These are phyloP conservation scores for Metarhizium robertsii DNA, from an alignment of 2,329 filamentous ascomycete genomes.

Conservation along the genomic window DNA sequence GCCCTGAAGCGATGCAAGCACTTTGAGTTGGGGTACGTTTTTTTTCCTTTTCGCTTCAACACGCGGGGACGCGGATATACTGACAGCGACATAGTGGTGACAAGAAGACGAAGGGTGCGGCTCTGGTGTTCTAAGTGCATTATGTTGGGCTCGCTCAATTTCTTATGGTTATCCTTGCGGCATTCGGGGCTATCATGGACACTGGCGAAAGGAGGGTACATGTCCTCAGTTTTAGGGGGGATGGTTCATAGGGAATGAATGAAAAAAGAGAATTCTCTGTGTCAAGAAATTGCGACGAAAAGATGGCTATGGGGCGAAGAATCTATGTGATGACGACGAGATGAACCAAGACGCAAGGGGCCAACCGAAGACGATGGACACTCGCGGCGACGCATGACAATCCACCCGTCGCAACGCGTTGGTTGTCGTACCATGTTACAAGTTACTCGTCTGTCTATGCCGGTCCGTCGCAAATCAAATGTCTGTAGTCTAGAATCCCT, in stretches of 20 bases:
- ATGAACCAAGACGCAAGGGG: no score
- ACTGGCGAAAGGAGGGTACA: conserved; percentile 38
- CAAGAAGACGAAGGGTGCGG: conserved; percentile 99
- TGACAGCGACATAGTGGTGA: conserved; percentile 65
- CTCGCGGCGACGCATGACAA: no score
- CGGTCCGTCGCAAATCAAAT: neutral
- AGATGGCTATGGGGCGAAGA: neutral
- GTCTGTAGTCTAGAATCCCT: conserved; percentile 41
- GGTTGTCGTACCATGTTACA: no score
- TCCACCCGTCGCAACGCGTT: no score
- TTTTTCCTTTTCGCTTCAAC: neutral
- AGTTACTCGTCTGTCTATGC: neutral
- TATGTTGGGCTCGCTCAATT: conserved; percentile 32
- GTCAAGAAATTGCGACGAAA: neutral
- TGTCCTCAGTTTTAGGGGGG: conserved; percentile 30
- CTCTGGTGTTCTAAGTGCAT: conserved; percentile 92
- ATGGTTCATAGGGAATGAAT: conserved; percentile 36
- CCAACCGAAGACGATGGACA: no score
- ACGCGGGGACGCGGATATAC: neutral
- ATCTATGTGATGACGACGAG: neutral
- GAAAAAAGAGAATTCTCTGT: conserved; percentile 13
- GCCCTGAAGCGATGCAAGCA: conserved; percentile 99
- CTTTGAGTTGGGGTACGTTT: conserved; percentile 94
- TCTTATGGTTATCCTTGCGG: conserved; percentile 34
- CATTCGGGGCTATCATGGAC: conserved; percentile 36